Percentiles rank a stretch among this genome's conserved stretches.
phyloP scores from a whole-genome alignment of 1,284 basidiomycete genomes.

The Wolfiporia cocos region DNA sequence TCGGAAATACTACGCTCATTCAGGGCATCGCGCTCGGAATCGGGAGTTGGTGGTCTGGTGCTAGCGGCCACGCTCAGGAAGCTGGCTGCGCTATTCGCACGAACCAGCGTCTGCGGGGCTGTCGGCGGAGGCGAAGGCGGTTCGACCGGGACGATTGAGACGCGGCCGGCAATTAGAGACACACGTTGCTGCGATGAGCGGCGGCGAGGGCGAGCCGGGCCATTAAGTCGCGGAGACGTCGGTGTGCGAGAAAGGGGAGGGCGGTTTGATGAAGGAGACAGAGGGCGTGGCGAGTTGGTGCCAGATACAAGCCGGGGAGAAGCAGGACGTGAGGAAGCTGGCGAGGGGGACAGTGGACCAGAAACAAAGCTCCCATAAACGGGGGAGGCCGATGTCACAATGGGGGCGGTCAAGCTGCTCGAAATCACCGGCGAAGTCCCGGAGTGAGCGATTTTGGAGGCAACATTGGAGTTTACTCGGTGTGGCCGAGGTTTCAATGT shows the following conservation, averaged over 20 bases:
- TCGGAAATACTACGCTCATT: conserved; percentile 68
- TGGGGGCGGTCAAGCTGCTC: conserved; percentile 3
- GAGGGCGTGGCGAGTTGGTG: conserved; percentile 16
- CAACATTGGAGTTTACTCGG: conserved; percentile 1
- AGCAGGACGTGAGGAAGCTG: conserved; percentile 26
- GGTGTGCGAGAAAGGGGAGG: conserved; percentile 32
- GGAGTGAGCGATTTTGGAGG: neutral
- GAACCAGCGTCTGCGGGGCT: conserved; percentile 54
- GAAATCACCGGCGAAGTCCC: conserved; percentile 3
- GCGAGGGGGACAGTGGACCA: conserved; percentile 27
- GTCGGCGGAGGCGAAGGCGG: conserved; percentile 54
- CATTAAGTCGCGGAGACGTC: conserved; percentile 28
- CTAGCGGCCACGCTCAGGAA: conserved; percentile 52
- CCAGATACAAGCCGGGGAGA: conserved; percentile 26
- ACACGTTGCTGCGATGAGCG: conserved; percentile 78
- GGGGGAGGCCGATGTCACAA: conserved; percentile 12
- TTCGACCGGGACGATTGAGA: conserved; percentile 67
- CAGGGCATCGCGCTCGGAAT: conserved; percentile 40
- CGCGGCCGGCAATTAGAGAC: conserved; percentile 73
- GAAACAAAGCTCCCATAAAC: conserved; percentile 18
- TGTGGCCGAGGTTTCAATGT: conserved; percentile 1
- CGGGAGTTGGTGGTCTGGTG: conserved; percentile 58
- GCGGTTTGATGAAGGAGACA: conserved; percentile 10
- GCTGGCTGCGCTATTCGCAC: conserved; percentile 55
- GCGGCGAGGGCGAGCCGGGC: conserved; percentile 52